Evolutionary conservation across 768 basidiomycete genomes (phyloP), one percentile per base, ranked within the genome.

Genomic region (Trametes cingulata): DNA sequence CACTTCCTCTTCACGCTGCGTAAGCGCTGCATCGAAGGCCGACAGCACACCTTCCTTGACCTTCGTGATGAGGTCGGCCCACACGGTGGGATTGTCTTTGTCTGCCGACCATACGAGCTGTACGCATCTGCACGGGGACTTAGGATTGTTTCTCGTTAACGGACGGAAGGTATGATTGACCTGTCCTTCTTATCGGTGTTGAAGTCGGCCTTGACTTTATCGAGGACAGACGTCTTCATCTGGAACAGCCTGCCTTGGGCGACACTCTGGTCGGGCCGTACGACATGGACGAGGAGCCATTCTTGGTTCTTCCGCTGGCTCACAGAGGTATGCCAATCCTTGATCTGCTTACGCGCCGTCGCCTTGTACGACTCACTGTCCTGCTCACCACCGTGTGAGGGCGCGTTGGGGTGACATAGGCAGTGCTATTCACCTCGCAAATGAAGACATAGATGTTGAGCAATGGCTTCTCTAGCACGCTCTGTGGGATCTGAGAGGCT

Each of bases 201-300:
- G 72, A 98, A 97, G 75, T 98, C 97, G 1, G 90, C 84, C 73
- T 83, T 90, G 48, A 99, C 82, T 74, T 93, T 95, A 72, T 96
- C 95, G 54, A 96, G 72, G 10, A 98, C 87, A 19, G 85, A 88
- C 54, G 87, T 84, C 74, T 88, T 95, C 70, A 91, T 83, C 73
- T 90, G 90, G 75, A 91, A 97, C 73, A 91, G 83, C 66, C 85
- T 86, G 14, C 83, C 84, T 41, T 82, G 77, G 14, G 77, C 76
- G 12, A 79, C 75, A 67, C 84, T 83, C 17, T 80, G 74, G 69
- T 93, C 90, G 14, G 90, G 86, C 42, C 86, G 82, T 46, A 93
- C 84, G 48, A 98, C 83, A 65, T 97, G 90, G 7, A 96, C 78
- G 61, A 98, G 89, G 55, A 98, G 76, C 91, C 95, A 97, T 75